Conservation (phyloP, 1,284 basidiomycete species). For the Mycosarcoma maydis region DNA sequence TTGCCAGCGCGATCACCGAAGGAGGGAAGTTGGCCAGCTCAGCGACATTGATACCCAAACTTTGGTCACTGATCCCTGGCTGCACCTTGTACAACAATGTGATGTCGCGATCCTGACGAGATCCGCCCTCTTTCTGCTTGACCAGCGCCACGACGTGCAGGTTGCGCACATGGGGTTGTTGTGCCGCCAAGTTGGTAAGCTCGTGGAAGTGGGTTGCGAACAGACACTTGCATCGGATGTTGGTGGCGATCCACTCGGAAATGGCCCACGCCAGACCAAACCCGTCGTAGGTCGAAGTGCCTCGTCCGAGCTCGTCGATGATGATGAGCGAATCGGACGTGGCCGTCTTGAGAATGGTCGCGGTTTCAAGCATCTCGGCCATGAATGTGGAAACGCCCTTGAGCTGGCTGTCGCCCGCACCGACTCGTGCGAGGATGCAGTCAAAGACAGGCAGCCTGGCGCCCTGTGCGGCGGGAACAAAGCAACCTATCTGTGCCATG, state of each 20-base stretch:
- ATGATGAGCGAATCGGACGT: constrained; percentile 93
- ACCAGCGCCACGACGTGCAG: constrained; percentile 96
- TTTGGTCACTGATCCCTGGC: constrained; percentile 78
- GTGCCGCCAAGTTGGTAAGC: constrained; percentile 87
- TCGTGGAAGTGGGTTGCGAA: constrained; percentile 99
- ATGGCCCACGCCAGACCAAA: constrained; percentile 99
- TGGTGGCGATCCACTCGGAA: constrained; percentile 91
- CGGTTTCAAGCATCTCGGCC: constrained; percentile 99
- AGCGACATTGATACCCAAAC: constrained; percentile 98
- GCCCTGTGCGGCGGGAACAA: constrained; percentile 76
- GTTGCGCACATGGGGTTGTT: constrained; percentile 88
- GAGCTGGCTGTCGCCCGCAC: constrained; percentile 95
- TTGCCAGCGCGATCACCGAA: constrained; percentile 90
- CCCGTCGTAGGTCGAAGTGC: constrained; percentile 98
- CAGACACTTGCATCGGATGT: constrained; percentile 79
- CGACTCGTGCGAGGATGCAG: constrained; percentile 93
- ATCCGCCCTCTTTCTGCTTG: constrained; percentile 69
- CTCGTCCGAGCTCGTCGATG: constrained; percentile 96
- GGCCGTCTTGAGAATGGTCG: constrained; percentile 89
- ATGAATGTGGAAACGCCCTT: constrained; percentile 99
- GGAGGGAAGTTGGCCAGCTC: constrained; percentile 95
- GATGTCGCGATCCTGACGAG: constrained; percentile 72
- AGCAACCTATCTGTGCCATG: constrained; percentile 94
- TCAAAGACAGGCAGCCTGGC: constrained; percentile 93
- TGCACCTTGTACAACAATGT: constrained; percentile 95